Conservation (phyloP, 2,329 filamentous ascomycete genomes). For the Phaeomoniella chlamydospora region DNA sequence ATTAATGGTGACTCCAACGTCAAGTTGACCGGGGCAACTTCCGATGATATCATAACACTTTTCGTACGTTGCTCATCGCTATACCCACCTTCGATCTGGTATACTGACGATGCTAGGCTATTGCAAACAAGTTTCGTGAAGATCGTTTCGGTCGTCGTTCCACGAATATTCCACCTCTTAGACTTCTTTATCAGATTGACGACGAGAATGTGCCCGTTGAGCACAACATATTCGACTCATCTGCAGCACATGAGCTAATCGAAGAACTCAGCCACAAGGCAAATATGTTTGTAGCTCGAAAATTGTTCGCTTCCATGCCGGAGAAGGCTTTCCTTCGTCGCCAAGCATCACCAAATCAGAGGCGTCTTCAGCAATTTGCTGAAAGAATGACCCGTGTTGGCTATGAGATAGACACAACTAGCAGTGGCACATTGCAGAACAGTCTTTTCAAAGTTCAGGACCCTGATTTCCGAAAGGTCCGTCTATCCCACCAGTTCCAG, state of each 20-base stretch:
- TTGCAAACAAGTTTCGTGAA: constrained; percentile 85
- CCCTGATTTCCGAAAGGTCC: constrained; percentile 64
- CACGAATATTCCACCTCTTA: constrained; percentile 68
- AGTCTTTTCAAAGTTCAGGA: constrained; percentile 91
- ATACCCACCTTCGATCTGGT: not conserved
- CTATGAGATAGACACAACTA: constrained; percentile 76
- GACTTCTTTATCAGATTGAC: constrained; percentile 83
- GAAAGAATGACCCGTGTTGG: constrained; percentile 88
- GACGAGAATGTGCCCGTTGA: constrained; percentile 97
- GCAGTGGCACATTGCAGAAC: constrained; percentile 83
- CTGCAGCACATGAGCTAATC: constrained; percentile 76
- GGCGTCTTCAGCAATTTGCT: constrained; percentile 77
- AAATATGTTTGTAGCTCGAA: constrained; percentile 78
- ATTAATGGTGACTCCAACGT: constrained; percentile 50
- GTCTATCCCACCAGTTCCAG: constrained; percentile 8
- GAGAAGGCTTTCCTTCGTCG: constrained; percentile 87
- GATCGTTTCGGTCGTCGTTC: constrained; percentile 67
- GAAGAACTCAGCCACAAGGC: constrained; percentile 92
- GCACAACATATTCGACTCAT: constrained; percentile 89
- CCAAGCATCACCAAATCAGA: constrained; percentile 70
- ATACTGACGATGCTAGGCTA: constrained; percentile 31
- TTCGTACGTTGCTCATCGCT: constrained; percentile 36
- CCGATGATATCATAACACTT: constrained; percentile 68
- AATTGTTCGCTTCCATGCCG: constrained; percentile 61
- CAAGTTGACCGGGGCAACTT: constrained; percentile 49